phyloP scores from a whole-genome alignment of 106 monocot species.

The Posidonia australis region DNA sequence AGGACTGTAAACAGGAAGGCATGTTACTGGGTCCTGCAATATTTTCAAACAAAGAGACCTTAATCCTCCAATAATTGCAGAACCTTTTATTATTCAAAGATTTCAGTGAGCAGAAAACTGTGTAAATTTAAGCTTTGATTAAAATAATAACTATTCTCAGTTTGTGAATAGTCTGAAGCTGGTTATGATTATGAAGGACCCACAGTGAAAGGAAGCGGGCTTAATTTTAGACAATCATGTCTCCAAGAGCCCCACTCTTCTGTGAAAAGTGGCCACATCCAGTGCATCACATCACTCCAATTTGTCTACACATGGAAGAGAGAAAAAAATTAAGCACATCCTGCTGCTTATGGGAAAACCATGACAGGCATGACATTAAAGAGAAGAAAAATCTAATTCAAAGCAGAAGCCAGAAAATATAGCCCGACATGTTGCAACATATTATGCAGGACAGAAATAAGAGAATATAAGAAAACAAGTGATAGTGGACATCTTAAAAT shows the following conservation, averaged over 20 bases:
- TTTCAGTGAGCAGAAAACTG: not conserved
- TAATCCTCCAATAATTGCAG: too few relatives aligned
- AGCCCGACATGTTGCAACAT: too few relatives aligned
- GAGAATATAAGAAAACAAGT: not conserved
- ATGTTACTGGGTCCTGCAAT: constrained; percentile 86
- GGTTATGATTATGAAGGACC: not conserved
- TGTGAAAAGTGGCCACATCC: constrained; percentile 97
- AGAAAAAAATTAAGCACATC: not conserved
- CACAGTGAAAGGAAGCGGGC: constrained; percentile 67
- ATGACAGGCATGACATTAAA: not conserved
- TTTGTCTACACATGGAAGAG: constrained; percentile 31
- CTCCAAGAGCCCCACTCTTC: constrained; percentile 96
- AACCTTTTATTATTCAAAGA: too few relatives aligned
- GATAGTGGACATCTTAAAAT: too few relatives aligned
- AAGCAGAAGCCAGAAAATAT: too few relatives aligned
- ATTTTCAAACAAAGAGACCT: not conserved
- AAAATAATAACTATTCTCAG: not conserved
- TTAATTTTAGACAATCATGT: constrained; percentile 54
- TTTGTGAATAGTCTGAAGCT: too few relatives aligned
- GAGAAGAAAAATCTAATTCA: not conserved
- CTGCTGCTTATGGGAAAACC: not conserved
- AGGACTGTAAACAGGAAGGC: constrained; percentile 57
- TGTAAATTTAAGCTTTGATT: not conserved
- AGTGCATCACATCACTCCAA: constrained; percentile 85
- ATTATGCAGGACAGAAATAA: too few relatives aligned